Percentiles rank a stretch among this genome's conserved stretches.
These are phyloP conservation scores for Neonectria punicea DNA, from an alignment of 2,329 filamentous ascomycete genomes.

Conservation along the genomic window DNA sequence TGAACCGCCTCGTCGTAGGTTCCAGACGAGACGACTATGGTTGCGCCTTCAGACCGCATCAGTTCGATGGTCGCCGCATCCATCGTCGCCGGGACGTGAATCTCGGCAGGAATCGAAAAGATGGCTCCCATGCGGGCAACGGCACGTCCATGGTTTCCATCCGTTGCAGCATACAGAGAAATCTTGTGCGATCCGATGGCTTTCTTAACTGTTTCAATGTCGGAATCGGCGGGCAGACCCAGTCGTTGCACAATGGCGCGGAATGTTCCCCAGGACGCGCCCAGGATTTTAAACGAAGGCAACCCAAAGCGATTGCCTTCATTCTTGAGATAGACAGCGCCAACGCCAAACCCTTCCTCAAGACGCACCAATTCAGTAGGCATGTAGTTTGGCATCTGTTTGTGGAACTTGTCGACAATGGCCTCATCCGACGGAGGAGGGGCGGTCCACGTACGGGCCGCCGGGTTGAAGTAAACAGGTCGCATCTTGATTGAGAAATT, in stretches of 20 bases:
- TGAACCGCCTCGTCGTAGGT: constrained; percentile 73
- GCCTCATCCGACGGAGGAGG: constrained; percentile 17
- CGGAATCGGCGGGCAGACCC: constrained; percentile 53
- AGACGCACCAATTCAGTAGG: constrained; percentile 65
- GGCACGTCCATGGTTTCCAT: constrained; percentile 82
- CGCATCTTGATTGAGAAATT: constrained; percentile 31
- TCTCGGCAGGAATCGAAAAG: constrained; percentile 63
- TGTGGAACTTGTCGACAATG: constrained; percentile 61
- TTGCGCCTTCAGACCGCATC: constrained; percentile 72
- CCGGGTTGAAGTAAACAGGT: constrained; percentile 39
- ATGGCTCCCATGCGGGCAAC: constrained; percentile 74
- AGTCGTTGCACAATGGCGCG: constrained; percentile 62
- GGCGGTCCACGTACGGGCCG: constrained; percentile 30
- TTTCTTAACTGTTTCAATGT: constrained; percentile 55
- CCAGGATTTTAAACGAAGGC: constrained; percentile 82
- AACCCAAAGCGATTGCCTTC: constrained; percentile 75
- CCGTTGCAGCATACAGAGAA: constrained; percentile 71
- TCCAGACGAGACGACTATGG: constrained; percentile 63
- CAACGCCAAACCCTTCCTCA: constrained; percentile 63
- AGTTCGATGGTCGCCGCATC: constrained; percentile 60
- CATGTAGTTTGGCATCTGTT: constrained; percentile 64
- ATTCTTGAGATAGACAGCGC: constrained; percentile 73
- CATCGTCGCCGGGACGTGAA: constrained; percentile 73
- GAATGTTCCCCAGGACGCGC: constrained; percentile 78
- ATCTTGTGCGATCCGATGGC: constrained; percentile 47